Conservation (phyloP, 192 early-diverging fungal genomes). For the Radiomyces spectabilis region DNA sequence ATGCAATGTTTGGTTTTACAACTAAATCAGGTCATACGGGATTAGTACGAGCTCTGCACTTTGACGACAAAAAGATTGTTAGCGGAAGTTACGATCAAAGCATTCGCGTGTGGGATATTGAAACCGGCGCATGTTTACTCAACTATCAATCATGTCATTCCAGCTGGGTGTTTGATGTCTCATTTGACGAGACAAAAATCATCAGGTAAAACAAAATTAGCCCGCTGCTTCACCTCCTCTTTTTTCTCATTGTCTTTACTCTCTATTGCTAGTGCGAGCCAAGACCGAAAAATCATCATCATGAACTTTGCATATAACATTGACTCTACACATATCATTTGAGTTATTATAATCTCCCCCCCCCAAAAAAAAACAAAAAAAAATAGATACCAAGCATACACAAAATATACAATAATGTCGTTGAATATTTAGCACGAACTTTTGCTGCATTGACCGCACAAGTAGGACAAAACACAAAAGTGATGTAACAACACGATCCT, state of each 20-base stretch:
- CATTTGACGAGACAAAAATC: conserved; percentile 75
- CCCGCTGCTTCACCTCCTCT: not conserved
- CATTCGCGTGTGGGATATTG: conserved; percentile 91
- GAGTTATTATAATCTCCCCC: too few relatives aligned
- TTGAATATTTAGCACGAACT: too few relatives aligned
- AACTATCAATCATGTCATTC: conserved; percentile 70
- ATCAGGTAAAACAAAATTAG: conserved; percentile 45
- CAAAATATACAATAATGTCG: too few relatives aligned
- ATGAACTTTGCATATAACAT: conserved; percentile 35
- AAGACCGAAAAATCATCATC: conserved; percentile 32
- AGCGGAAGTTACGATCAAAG: conserved; percentile 91
- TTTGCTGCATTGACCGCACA: too few relatives aligned
- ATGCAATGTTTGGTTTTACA: too few relatives aligned
- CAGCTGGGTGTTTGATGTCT: conserved; percentile 97
- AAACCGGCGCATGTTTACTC: conserved; percentile 66
- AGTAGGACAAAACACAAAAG: too few relatives aligned
- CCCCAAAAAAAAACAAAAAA: too few relatives aligned
- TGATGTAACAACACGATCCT: too few relatives aligned
- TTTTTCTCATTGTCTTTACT: conserved; percentile 4
- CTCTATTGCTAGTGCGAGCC: conserved; percentile 28
- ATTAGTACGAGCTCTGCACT: conserved; percentile 81
- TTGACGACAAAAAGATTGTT: conserved; percentile 75
- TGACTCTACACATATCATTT: too few relatives aligned
- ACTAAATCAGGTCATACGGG: conserved; percentile 68
- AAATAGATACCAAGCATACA: too few relatives aligned